Evolutionary conservation across 768 basidiomycete genomes (phyloP).

Genomic region (Suillus paluster): DNA sequence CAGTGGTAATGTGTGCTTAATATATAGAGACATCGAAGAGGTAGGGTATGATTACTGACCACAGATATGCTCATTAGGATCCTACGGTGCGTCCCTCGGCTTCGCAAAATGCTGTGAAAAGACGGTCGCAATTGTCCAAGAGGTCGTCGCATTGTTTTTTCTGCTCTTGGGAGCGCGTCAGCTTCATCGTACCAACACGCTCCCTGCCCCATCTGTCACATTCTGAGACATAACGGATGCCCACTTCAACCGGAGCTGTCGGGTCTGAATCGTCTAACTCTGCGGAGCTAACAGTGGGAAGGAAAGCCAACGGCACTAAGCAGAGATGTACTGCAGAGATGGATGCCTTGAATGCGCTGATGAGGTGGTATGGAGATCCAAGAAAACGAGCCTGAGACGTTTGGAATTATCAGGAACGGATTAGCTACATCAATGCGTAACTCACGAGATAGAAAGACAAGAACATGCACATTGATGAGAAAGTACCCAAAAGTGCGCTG

Average conservation of each 20-base stretch:
- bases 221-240: slow-evolving; percentile 56
- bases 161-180: slow-evolving; percentile 57
- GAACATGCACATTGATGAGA: slow-evolving; percentile 54
- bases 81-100: slow-evolving; percentile 31
- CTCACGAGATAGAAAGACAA: slow-evolving; percentile 68
- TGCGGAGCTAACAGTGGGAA: slow-evolving; percentile 39
- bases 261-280: slow-evolving; percentile 18
- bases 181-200: slow-evolving; percentile 50
- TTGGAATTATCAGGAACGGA: slow-evolving; percentile 8
- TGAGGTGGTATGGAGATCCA: slow-evolving; percentile 71
- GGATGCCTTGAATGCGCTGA: slow-evolving; percentile 65
- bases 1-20: too few relatives aligned
- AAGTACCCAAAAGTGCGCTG: slow-evolving; percentile 45
- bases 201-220: slow-evolving; percentile 61
- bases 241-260: slow-evolving; percentile 17
- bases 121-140: slow-evolving; percentile 56
- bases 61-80: slow-evolving; percentile 7
- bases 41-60: background rate
- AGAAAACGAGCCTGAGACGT: slow-evolving; percentile 61
- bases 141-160: slow-evolving; percentile 50
- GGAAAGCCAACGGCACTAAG: slow-evolving; percentile 57
- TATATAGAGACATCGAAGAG: too few relatives aligned
- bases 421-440: slow-evolving; percentile 9
- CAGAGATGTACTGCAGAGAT: slow-evolving; percentile 68
- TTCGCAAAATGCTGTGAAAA: slow-evolving; percentile 47